Evolutionary conservation across 2,329 filamentous ascomycete species (phyloP).

Genomic region (Trichoderma asperellum): DNA sequence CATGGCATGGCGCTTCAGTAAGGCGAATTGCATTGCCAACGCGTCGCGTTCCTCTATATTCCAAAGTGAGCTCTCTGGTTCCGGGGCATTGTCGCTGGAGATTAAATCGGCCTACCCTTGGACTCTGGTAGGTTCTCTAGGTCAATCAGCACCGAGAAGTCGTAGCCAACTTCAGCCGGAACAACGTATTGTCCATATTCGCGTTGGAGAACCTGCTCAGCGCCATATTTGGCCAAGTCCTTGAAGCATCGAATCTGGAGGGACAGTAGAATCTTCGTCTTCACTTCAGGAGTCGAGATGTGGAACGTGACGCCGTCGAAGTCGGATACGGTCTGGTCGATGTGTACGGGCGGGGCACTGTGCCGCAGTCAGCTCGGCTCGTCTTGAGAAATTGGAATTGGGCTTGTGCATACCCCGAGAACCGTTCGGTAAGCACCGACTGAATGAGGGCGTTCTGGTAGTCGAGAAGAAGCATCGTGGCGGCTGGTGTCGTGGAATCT

Average conservation of each 20-base stretch:
- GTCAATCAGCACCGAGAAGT: slow-evolving; percentile 93
- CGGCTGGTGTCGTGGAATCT: slow-evolving; percentile 36
- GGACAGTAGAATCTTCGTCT: slow-evolving; percentile 92
- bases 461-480: slow-evolving; percentile 87
- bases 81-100: neutral
- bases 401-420: slow-evolving; percentile 68
- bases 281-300: slow-evolving; percentile 92
- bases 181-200: slow-evolving; percentile 96
- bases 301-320: slow-evolving; percentile 99
- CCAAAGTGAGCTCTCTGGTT: slow-evolving; percentile 19
- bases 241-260: slow-evolving; percentile 93
- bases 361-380: slow-evolving; percentile 43
- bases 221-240: slow-evolving; percentile 91
- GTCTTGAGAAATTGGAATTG: neutral
- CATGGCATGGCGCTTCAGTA: slow-evolving; percentile 98
- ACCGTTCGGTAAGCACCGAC: slow-evolving; percentile 91
- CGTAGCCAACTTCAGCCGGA: slow-evolving; percentile 83
- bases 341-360: slow-evolving; percentile 82
- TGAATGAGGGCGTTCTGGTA: slow-evolving; percentile 99
- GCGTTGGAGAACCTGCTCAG: slow-evolving; percentile 84
- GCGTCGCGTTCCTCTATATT: slow-evolving; percentile 77
- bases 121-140: slow-evolving; percentile 82
- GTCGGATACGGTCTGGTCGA: slow-evolving; percentile 98
- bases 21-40: slow-evolving; percentile 81
- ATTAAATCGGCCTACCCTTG: slow-evolving; percentile 58